phyloP scores from a whole-genome alignment of 2,329 filamentous ascomycete species.

The Aureobasidium sp. region DNA sequence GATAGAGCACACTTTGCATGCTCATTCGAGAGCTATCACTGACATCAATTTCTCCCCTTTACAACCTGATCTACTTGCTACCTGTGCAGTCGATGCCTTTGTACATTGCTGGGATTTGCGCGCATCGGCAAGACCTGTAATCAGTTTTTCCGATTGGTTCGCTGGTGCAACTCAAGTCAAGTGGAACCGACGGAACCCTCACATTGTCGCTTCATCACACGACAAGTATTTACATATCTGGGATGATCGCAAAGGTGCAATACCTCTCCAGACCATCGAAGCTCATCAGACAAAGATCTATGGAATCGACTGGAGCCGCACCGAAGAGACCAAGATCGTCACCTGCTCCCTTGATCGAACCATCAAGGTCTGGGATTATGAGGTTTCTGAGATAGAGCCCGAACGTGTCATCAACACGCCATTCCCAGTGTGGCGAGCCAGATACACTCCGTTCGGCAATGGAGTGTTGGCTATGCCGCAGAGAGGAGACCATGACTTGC shows the following conservation, averaged over 20 bases:
- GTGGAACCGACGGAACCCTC: slow-evolving; percentile 80
- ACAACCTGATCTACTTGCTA: slow-evolving; percentile 80
- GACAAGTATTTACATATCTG: slow-evolving; percentile 82
- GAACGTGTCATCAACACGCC: slow-evolving; percentile 72
- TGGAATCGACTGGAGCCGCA: slow-evolving; percentile 88
- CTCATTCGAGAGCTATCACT: slow-evolving; percentile 80
- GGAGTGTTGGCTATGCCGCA: slow-evolving; percentile 88
- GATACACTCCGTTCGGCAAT: slow-evolving; percentile 82
- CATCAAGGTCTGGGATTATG: slow-evolving; percentile 89
- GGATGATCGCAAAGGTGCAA: slow-evolving; percentile 73
- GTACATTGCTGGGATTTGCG: slow-evolving; percentile 90
- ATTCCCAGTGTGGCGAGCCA: slow-evolving; percentile 84
- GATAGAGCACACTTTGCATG: slow-evolving; percentile 82
- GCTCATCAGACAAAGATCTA: slow-evolving; percentile 93
- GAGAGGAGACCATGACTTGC: slow-evolving; percentile 73
- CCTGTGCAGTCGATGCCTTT: slow-evolving; percentile 87
- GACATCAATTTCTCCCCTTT: slow-evolving; percentile 95
- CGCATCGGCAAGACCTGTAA: slow-evolving; percentile 59
- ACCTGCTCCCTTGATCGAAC: slow-evolving; percentile 88
- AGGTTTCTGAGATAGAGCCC: slow-evolving; percentile 51
- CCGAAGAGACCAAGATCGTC: slow-evolving; percentile 60
- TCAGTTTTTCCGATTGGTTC: slow-evolving; percentile 87
- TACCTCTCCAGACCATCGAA: slow-evolving; percentile 73
- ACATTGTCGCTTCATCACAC: slow-evolving; percentile 83
- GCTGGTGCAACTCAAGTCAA: slow-evolving; percentile 93